Evolutionary conservation across 2,329 filamentous ascomycete species (phyloP).

Genomic region (Diaporthe capsici): DNA sequence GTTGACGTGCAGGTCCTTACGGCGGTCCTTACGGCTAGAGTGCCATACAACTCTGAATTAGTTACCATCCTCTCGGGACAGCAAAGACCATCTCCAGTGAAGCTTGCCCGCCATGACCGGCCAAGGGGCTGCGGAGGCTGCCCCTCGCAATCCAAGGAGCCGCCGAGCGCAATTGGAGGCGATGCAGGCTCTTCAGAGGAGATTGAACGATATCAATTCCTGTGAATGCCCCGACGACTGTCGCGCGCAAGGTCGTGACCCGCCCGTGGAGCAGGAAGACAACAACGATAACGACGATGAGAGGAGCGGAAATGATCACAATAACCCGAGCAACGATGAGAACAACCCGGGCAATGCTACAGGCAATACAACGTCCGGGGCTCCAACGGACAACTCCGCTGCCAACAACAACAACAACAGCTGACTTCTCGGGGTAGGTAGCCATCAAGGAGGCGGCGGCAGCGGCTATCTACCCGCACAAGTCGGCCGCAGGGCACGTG

Average conservation of each 20-base stretch:
- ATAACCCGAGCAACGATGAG: background rate
- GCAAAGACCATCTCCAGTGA: background rate
- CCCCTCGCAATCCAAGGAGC: background rate
- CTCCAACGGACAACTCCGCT: too few relatives aligned
- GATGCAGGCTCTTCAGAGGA: background rate
- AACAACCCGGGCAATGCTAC: background rate
- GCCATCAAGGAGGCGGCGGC: background rate
- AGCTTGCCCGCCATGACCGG: background rate
- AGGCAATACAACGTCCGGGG: too few relatives aligned
- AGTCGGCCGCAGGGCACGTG: background rate
- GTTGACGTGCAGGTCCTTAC: background rate
- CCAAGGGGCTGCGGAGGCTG: background rate
- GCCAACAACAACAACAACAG: background rate
- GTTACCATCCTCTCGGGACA: background rate
- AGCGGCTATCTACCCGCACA: background rate
- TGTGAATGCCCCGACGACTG: constrained; percentile 8
- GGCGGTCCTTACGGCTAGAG: too few relatives aligned
- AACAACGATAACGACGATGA: background rate
- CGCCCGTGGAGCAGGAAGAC: background rate
- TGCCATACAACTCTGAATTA: too few relatives aligned
- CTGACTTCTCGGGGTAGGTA: background rate
- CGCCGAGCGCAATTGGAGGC: background rate
- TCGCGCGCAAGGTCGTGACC: background rate
- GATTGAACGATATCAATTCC: background rate
- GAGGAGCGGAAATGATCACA: background rate